Evolutionary conservation across 352 stramenopile species (phyloP), one percentile per base, ranked within the genome.

Genomic region (Pythium aphanidermatum): DNA sequence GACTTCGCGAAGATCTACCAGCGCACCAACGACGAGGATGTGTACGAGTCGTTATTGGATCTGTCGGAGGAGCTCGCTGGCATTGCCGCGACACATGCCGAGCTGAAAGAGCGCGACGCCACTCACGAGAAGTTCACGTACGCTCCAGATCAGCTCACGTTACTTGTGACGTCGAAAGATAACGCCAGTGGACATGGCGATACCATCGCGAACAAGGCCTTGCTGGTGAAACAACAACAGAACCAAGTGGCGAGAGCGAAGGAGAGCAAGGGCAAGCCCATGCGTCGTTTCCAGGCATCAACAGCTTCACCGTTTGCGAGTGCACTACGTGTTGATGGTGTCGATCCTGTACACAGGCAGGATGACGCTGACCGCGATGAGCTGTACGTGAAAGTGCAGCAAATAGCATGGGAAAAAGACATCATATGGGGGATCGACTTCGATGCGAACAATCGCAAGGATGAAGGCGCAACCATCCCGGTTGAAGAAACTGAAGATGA

Each of bases 361-460:
- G 57, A 51, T 23, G 48, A 63, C 14, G 40, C 51, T 2, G 48
- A 68, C n/a, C 56, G 43, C 28, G 74, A 91, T 31, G 71, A 65
- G 12, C 54, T 89, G 29, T 94, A 91, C 45, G 62, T 85, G 21
- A 89, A 85, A 31, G 79, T 92, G 21, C 70, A 91, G 55, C 82
- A 94, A 37, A 45, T 92, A 4, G 67, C 58, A 4, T 94, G 82
- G 82, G 82, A 94, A 52, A 68, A 91, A 9, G 64, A 79, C 35
- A 92, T 94, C 20, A 55, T 88, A 8, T 94, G 82, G 79, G 79
- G 76, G 0, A 61, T 81, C 19, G 74, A 86, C 31, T 81, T 85
- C 33, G 57, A 58, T 4, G 31, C 48, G 5, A 43, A 60, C 35
- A 67, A 48, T 13, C 62, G 65, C 19, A 46, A 34, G 5, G 21